Conservation (phyloP, 495 filamentous ascomycete species). For the Oleoguttula mirabilis region DNA sequence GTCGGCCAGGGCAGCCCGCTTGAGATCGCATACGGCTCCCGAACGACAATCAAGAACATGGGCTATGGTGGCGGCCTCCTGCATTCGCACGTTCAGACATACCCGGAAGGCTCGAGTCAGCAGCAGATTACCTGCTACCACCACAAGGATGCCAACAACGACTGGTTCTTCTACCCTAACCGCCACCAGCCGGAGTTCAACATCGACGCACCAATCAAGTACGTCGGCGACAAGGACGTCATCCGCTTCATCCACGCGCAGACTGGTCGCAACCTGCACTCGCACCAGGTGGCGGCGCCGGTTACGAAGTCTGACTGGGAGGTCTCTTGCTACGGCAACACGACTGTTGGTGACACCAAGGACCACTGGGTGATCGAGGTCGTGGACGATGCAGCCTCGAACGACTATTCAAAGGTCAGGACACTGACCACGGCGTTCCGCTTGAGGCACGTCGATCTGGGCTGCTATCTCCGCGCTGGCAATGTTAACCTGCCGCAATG, state of each 20-base stretch:
- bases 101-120: slow-evolving; percentile 84
- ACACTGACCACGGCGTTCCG: slow-evolving; percentile 92
- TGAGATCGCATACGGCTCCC: slow-evolving; percentile 78
- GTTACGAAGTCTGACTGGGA: slow-evolving; percentile 81
- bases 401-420: slow-evolving; percentile 72
- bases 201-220: slow-evolving; percentile 52
- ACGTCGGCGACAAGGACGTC: slow-evolving; percentile 62
- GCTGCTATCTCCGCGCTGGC: slow-evolving; percentile 89
- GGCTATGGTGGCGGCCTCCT: slow-evolving; percentile 96
- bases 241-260: slow-evolving; percentile 89
- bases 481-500: slow-evolving; percentile 96
- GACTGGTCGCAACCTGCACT: slow-evolving; percentile 93
- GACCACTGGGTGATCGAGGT: slow-evolving; percentile 96
- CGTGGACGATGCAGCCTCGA: slow-evolving; percentile 73
- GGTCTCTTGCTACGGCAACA: slow-evolving; percentile 91
- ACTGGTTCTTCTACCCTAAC: slow-evolving; percentile 98
- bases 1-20: slow-evolving; percentile 88
- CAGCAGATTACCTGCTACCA: slow-evolving; percentile 99
- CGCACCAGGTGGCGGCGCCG: slow-evolving; percentile 77
- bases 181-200: slow-evolving; percentile 62
- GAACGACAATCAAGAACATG: slow-evolving; percentile 96
- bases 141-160: slow-evolving; percentile 98
- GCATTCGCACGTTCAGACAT: slow-evolving; percentile 93
- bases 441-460: slow-evolving; percentile 67
- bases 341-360: slow-evolving; percentile 94